Base-by-base conservation (phyloP, 768 basidiomycete genomes). In the Ephemerocybe angulata region DNA sequence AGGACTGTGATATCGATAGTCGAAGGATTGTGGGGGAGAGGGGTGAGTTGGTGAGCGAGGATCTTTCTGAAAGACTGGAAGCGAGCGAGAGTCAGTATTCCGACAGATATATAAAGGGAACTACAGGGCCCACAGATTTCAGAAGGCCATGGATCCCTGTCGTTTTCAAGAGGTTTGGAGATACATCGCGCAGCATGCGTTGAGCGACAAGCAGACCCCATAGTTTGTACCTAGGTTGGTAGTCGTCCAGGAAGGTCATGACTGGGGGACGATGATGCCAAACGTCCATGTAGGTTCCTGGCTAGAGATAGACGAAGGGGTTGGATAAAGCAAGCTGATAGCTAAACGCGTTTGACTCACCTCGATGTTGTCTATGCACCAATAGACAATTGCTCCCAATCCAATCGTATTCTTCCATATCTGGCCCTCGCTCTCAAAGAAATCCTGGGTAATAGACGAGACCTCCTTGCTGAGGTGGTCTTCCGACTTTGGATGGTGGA, bases 211-310 rank as follows among this genome's bases (percentile, higher is more conserved):
- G 63, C 13, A 85, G 75, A 4, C 90, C 90, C 40, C 74, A 73
- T 15, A 90, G 67, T 66, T 90, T 91, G 70, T 86, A 85, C 49
- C 59, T 65, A 3, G 82, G 76, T 62, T 92, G 84, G 59, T 83
- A 90, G 61, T 93, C 90, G 58, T 93, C 90, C 47, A 93, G 65
- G 12, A 91, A 66, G 1, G 86, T 81, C 90, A 92, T 91, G 15
- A 85, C 67, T 1, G 90, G 91, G 1, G 90, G 90, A 47, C 91
- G 68, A 12, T 91, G 75, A 54, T 85, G 87, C 90, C 90, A 93
- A 25, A 83, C 61, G 4, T 68, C 70, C 62, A 89, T 87, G 54
- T 88, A 90, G 17, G 71, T 72, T 2, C 78, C 69, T 24, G 65
- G 58, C 90, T 92, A 55, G 24, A 30, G 21, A 55, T 35, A 48